These are phyloP conservation scores for Phytopythium chamaehyphon DNA, from an alignment of 352 stramenopile species.

Conservation along the genomic window DNA sequence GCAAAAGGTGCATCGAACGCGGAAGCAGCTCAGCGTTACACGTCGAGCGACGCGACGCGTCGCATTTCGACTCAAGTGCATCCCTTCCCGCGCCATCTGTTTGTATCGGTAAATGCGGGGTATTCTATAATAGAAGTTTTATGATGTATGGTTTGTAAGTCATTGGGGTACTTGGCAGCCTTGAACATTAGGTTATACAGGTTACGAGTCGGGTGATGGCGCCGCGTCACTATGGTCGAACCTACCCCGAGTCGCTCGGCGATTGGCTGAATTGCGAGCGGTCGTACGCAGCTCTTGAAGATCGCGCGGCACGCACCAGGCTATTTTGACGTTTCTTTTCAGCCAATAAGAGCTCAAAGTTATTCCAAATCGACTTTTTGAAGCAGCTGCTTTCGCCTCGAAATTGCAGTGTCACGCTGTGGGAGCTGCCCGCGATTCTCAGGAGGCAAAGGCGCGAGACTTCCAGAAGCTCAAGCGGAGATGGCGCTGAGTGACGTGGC, in stretches of 20 bases:
- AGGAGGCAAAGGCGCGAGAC: no score
- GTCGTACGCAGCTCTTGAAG: background rate
- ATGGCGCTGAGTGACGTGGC: no score
- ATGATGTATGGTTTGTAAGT: slow-evolving; percentile 3
- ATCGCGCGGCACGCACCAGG: background rate
- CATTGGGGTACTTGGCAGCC: slow-evolving; percentile 21
- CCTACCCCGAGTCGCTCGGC: background rate
- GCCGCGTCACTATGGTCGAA: slow-evolving; percentile 17
- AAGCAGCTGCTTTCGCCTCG: no score
- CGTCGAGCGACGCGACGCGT: slow-evolving; percentile 8
- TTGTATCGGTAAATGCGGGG: no score
- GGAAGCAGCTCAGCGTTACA: slow-evolving; percentile 2
- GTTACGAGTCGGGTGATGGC: slow-evolving; percentile 12
- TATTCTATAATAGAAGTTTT: no score
- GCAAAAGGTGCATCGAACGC: background rate
- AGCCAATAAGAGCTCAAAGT: background rate
- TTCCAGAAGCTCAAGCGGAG: no score
- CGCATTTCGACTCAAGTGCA: slow-evolving; percentile 4
- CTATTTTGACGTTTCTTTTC: background rate
- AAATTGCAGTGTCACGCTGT: no score
- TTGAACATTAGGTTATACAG: slow-evolving; percentile 3
- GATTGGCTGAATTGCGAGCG: slow-evolving; percentile 15
- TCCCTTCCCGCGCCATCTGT: no score
- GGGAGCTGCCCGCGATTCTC: no score
- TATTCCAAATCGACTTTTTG: background rate